Evolutionary conservation across 768 basidiomycete genomes (phyloP).

Genomic region (Lanmaoa rubissima): DNA sequence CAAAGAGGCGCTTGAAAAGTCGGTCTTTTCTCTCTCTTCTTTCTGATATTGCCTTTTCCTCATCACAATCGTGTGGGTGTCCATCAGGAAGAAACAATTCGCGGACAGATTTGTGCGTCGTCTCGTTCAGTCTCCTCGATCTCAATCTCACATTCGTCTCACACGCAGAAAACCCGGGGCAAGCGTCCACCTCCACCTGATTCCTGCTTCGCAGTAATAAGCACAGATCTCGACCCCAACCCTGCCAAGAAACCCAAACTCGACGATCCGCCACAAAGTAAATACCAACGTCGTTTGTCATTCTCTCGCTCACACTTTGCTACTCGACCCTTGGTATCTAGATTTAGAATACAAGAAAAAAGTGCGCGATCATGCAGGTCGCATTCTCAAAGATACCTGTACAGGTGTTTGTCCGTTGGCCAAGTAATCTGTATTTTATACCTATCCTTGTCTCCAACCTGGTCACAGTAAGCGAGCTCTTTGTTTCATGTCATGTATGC

Average conservation of each 20-base stretch:
- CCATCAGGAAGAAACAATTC: slow-evolving; percentile 55
- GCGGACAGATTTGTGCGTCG: slow-evolving; percentile 56
- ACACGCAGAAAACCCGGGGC: no score
- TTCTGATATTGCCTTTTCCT: background rate
- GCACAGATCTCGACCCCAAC: no score
- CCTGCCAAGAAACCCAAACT: slow-evolving; percentile 41
- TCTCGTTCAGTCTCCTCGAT: slow-evolving; percentile 4
- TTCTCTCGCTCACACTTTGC: background rate
- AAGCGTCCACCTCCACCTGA: no score
- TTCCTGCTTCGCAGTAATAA: no score
- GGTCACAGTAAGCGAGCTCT: slow-evolving; percentile 15
- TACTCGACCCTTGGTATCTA: background rate
- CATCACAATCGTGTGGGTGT: background rate
- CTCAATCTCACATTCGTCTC: no score
- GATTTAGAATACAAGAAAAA: slow-evolving; percentile 35
- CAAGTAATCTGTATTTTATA: slow-evolving; percentile 30
- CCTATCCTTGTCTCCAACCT: background rate
- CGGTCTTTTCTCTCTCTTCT: slow-evolving; percentile 11
- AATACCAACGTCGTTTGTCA: slow-evolving; percentile 9
- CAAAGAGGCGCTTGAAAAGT: slow-evolving; percentile 52
- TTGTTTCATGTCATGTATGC: background rate
- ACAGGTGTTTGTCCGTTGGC: slow-evolving; percentile 38
- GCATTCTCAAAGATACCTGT: slow-evolving; percentile 45
- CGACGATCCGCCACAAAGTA: slow-evolving; percentile 33
- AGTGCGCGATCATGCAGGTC: slow-evolving; percentile 35